phyloP scores from a whole-genome alignment of 176 grass and related monocot species.

The Eragrostis curvula region DNA sequence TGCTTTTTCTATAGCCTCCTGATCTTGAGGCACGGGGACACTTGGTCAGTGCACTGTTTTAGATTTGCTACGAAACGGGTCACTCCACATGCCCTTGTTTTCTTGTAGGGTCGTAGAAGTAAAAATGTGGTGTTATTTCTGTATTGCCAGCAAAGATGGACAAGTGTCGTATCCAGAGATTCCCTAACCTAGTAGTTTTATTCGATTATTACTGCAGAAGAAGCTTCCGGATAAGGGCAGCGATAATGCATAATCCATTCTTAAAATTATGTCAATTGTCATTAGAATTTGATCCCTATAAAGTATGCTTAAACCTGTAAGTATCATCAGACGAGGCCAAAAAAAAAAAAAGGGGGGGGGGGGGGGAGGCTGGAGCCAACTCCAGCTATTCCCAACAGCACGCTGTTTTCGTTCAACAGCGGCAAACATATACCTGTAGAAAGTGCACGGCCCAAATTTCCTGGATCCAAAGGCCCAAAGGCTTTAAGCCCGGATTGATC shows the following conservation, averaged over 20 bases:
- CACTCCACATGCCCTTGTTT: conserved; percentile 37
- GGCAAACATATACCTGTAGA: background rate
- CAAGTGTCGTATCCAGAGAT: background rate
- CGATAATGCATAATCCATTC: background rate
- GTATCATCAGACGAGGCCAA: no score
- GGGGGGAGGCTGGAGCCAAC: background rate
- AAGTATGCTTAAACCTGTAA: background rate
- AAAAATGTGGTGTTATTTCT: background rate
- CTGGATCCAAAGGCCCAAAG: background rate
- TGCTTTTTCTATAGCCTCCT: background rate
- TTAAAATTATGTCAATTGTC: background rate
- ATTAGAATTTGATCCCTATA: background rate
- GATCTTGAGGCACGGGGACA: conserved; percentile 9
- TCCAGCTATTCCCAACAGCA: background rate
- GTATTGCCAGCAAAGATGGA: background rate
- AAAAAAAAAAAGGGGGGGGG: no score
- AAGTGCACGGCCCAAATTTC: background rate
- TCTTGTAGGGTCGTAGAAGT: background rate
- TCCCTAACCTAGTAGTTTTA: background rate
- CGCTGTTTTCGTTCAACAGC: background rate
- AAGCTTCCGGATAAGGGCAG: background rate
- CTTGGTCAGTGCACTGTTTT: conserved; percentile 44
- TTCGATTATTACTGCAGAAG: no score
- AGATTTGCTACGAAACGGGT: background rate
- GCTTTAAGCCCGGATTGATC: background rate